Evolutionary conservation across 2,329 filamentous ascomycete genomes (phyloP).

Genomic region (Didymella pinodella): DNA sequence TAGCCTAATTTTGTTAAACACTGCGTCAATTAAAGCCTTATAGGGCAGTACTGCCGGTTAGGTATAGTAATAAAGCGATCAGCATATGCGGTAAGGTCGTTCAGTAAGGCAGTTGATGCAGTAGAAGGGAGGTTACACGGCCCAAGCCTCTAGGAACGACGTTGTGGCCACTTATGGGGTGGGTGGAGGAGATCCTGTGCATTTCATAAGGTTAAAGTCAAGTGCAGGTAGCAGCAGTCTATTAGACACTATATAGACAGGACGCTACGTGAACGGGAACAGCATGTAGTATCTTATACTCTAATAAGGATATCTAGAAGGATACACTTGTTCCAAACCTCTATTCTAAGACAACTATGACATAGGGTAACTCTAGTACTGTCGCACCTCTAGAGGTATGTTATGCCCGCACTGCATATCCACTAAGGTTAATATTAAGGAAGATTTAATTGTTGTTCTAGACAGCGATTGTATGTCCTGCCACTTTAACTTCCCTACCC

Average conservation of each 20-base stretch:
- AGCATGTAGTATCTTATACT: background rate
- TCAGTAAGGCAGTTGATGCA: conserved; percentile 1
- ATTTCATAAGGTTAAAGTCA: no score
- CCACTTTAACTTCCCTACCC: background rate
- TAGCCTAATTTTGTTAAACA: background rate
- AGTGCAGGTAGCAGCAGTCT: no score
- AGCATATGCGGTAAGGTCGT: conserved; percentile 1
- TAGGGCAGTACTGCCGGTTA: background rate
- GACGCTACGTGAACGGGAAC: no score
- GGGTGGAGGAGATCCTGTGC: background rate
- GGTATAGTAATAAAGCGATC: background rate
- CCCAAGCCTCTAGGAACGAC: background rate
- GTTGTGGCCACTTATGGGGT: background rate
- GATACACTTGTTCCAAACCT: background rate
- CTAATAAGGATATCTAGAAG: background rate
- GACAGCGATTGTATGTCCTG: conserved; percentile 1
- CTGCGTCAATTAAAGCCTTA: background rate
- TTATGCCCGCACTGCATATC: background rate
- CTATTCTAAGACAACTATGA: no score
- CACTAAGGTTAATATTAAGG: no score
- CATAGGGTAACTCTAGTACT: background rate
- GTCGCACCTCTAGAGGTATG: background rate
- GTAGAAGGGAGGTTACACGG: conserved; percentile 2
- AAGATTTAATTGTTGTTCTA: background rate
- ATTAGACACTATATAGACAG: no score